Evolutionary conservation across 257 asterid genomes (phyloP).

Genomic region (Galeopsis tetrahit): DNA sequence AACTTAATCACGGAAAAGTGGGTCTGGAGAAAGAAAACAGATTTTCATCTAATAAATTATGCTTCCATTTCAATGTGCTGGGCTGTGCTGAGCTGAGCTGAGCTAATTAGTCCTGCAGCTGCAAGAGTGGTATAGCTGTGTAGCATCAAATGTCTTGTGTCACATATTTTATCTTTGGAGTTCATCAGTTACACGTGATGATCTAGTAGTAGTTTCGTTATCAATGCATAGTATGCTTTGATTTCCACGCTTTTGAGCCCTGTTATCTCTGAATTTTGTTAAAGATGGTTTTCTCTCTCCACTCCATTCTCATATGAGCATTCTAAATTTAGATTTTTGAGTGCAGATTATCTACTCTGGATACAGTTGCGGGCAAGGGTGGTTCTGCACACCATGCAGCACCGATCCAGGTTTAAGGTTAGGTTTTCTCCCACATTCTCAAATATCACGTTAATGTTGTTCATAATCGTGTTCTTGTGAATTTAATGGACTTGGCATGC

Average conservation of each 20-base stretch:
- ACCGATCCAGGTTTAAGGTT: constrained; percentile 88
- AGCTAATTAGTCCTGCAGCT: neutral
- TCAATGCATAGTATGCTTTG: neutral
- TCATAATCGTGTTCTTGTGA: too few relatives aligned
- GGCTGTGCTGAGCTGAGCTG: neutral
- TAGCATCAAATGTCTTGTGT: neutral
- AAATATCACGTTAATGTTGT: neutral
- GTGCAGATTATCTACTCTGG: constrained; percentile 88
- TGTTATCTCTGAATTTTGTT: constrained; percentile 19
- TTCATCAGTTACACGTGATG: constrained; percentile 8
- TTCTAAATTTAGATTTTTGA: constrained; percentile 28
- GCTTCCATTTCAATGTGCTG: neutral
- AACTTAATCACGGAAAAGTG: neutral
- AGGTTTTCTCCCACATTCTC: constrained; percentile 22
- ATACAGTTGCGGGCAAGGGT: constrained; percentile 91
- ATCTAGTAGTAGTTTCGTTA: neutral
- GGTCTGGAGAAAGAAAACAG: too few relatives aligned
- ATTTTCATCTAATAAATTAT: too few relatives aligned
- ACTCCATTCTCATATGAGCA: neutral
- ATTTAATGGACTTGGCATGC: too few relatives aligned
- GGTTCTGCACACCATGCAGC: constrained; percentile 96
- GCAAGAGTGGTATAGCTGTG: neutral
- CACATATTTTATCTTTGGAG: neutral
- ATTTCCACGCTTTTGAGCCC: neutral
- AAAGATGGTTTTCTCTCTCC: neutral